Base-by-base conservation (phyloP, 768 basidiomycete genomes). In the Imleria badia region DNA sequence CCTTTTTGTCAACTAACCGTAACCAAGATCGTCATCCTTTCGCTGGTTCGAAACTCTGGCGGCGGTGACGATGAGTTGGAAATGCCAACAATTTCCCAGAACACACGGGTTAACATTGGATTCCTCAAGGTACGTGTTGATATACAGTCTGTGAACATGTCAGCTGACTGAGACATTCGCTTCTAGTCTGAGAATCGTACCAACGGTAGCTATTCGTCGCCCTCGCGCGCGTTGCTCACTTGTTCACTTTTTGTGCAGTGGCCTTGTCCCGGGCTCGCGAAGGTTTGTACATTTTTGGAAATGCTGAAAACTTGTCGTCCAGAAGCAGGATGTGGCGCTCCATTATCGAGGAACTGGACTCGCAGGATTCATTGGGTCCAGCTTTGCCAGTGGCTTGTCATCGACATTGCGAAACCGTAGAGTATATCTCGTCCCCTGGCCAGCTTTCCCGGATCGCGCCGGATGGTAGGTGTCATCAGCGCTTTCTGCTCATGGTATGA, bases 241-340 rank as follows among this genome's bases (percentile, higher is more conserved):
- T n/a, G 23, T 57, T 52, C 11, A 34, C 35, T 34, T 46, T 10
- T 52, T 49, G 31, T 20, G 19, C 55, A 77, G 89, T 91, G 39
- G 87, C 90, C 0, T 66, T 91, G 5, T 89, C 88, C 20, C 78
- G 89, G 20, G 89, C 89, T 5, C 79, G 81, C 45, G 82, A 91
- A 55, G 89, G 89, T 6, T 71, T 92, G 2, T 91, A 78, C 61
- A 81, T 92, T 31, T 69, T 91, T 5, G 89, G 90, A 22, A 89
- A 89, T 49, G 81, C 85, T 0, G 66, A 75, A 0, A 79, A 83
- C 39, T 64, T 88, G 40, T 71, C 78, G 5, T 69, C 75, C 15
- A 74, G 71, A 52, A 83, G 80, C 54, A 47, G 64, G 11, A 86
- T 85, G 70, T 91, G 88, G 89, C 66, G 64, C 1, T 70, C 66